Evolutionary conservation across 1,139 yeast species (phyloP), one percentile per base, ranked within the genome.

Genomic region (Blastobotrys malaysiensis): DNA sequence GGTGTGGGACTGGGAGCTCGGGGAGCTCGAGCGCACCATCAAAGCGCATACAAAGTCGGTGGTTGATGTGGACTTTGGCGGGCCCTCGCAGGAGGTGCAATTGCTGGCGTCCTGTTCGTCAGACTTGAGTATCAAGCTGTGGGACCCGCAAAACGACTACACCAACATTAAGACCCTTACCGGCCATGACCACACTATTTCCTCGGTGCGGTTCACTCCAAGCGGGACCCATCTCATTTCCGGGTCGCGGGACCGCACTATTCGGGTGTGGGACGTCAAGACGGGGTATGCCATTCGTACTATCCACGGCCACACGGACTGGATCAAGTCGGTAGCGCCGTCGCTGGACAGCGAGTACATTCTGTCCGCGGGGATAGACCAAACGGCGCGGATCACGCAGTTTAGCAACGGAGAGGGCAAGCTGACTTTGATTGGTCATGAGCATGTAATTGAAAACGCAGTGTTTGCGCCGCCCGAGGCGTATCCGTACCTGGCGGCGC

Each of bases 151-250:
- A 9, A 69, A 74, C 19, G 72, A 75, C 5, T 80, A 80, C 62
- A 76, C 77, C 49, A 83, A 85, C 51, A 69, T 83, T 2, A 76
- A 89, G 49, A 83, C 90, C 0, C 72, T 91, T 19, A 73, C 83
- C 0, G 97, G 97, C n/a, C 98, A 91, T 69, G 96, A 90, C 59
- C 97, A 90, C 68, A 83, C 95, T 1, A 83, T 91, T 0, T 86
- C 96, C 0, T 75, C 83, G 1, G 73, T 88, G 11, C 73, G 75
- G 22, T 86, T 87, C 67, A 73, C 78, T 31, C 77, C 79, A 1
- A 64, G 68, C 45, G 76, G 78, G 2, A 67, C 68, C 16, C 74
- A 71, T 44, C 68, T 89, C 21, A 81, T 86, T 51, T 83, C 91
- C 2, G 88, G 84, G 18, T 88, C 96, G 2, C 76, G 97, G 57